These are phyloP conservation scores for Prunus yedoensis DNA, from an alignment of 331 rosid species.

Conservation along the genomic window DNA sequence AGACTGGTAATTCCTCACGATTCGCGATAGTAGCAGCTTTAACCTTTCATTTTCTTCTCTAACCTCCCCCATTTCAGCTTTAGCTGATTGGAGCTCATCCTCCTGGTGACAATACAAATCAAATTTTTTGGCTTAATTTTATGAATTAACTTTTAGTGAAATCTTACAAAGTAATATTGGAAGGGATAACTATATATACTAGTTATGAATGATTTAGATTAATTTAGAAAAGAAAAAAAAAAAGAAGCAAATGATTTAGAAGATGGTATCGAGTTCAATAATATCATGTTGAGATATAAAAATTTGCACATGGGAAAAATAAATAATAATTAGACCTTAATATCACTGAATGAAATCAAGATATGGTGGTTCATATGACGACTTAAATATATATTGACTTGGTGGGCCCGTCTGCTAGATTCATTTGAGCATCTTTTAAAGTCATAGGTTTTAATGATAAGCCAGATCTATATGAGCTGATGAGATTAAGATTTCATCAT, in stretches of 20 bases:
- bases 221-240: accelerated
- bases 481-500: neutral
- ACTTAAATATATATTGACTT: neutral
- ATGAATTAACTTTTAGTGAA: no score
- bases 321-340: neutral
- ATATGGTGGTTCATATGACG: neutral
- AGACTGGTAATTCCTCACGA: slow-evolving; percentile 37
- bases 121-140: no score
- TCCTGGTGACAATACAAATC: slow-evolving; percentile 14
- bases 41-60: slow-evolving; percentile 56
- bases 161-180: no score
- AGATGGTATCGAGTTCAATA: no score
- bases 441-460: neutral
- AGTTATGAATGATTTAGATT: no score
- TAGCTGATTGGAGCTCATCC: slow-evolving; percentile 37
- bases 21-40: slow-evolving; percentile 29
- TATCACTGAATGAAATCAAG: neutral
- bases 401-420: neutral
- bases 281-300: no score
- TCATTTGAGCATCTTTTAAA: neutral
- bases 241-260: no score
- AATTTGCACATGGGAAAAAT: no score
- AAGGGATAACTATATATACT: no score
- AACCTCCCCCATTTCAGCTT: slow-evolving; percentile 41
- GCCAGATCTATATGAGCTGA: neutral